Evolutionary conservation across 306 rosid species (phyloP).

Genomic region (Astragalus glycyphyllos): DNA sequence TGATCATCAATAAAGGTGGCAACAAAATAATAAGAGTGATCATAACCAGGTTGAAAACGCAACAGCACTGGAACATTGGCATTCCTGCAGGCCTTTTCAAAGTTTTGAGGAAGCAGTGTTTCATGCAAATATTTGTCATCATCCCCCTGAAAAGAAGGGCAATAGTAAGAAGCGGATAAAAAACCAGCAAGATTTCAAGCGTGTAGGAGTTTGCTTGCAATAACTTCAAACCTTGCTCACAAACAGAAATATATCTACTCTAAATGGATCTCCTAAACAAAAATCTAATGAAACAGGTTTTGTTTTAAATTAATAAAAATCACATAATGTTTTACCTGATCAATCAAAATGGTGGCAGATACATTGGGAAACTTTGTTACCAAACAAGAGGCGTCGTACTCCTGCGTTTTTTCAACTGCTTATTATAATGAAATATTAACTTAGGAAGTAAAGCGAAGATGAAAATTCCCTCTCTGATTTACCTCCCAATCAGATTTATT

Average conservation of each 20-base stretch:
- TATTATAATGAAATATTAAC: conserved; percentile 34
- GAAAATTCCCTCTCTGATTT: conserved; percentile 37
- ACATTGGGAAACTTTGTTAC: conserved; percentile 61
- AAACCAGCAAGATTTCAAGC: conserved; percentile 13
- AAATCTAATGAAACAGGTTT: background rate
- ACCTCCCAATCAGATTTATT: conserved; percentile 91
- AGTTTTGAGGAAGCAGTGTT: conserved; percentile 67
- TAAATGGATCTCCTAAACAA: conserved; percentile 15
- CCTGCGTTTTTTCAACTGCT: conserved; percentile 62
- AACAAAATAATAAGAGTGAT: conserved; percentile 81
- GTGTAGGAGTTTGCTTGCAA: background rate
- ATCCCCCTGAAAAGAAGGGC: conserved; percentile 64
- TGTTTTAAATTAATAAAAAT: background rate
- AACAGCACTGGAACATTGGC: conserved; percentile 69
- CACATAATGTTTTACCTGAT: conserved; percentile 67
- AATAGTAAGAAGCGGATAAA: conserved; percentile 9
- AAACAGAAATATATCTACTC: conserved; percentile 15
- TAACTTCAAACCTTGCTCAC: conserved; percentile 5
- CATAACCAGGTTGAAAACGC: conserved; percentile 82
- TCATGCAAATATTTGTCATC: conserved; percentile 80
- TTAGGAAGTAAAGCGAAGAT: background rate
- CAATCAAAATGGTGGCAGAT: conserved; percentile 77
- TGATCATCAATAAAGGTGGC: conserved; percentile 95
- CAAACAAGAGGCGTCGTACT: conserved; percentile 81
- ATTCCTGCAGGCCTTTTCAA: conserved; percentile 81